Conservation (phyloP, 2,329 filamentous ascomycete genomes). For the Alternaria sp. region DNA sequence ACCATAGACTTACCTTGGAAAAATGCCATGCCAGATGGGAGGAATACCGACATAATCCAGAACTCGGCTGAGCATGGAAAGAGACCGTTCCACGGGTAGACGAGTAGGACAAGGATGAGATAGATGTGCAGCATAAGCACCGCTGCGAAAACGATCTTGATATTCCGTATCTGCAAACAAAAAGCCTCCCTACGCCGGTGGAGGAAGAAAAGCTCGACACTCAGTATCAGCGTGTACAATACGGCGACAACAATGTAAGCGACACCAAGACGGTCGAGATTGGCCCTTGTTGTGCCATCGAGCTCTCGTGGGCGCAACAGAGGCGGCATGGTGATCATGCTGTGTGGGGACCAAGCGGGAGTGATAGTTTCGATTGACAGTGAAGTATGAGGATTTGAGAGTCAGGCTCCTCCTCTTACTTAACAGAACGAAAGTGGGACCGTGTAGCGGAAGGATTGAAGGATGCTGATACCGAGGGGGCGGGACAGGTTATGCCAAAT, state of each 20-base stretch:
- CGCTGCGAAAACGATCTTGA: constrained; percentile 43
- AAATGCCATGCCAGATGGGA: constrained; percentile 48
- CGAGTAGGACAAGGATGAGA: constrained; percentile 43
- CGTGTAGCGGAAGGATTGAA: constrained; percentile 26
- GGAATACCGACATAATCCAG: constrained; percentile 49
- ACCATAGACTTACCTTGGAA: constrained; percentile 39
- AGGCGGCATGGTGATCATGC: constrained; percentile 42
- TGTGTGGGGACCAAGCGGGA: constrained; percentile 19
- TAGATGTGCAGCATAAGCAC: constrained; percentile 47
- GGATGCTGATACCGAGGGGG: constrained; percentile 26
- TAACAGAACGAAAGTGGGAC: constrained; percentile 34
- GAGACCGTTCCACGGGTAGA: constrained; percentile 45
- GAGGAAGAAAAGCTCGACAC: constrained; percentile 38
- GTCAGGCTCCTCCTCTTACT: constrained; percentile 33
- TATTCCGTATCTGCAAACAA: constrained; percentile 41
- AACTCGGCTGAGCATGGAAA: constrained; percentile 48
- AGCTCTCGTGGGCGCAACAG: constrained; percentile 32
- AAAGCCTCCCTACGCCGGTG: constrained; percentile 38
- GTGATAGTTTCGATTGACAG: constrained; percentile 14
- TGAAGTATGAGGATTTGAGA: constrained; percentile 18
- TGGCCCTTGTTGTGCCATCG: constrained; percentile 36
- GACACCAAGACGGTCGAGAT: constrained; percentile 41
- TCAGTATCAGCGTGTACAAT: constrained; percentile 42
- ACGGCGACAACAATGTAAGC: constrained; percentile 40
- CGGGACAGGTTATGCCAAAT: constrained; percentile 31